A percentile compares a stretch with the other conserved stretches of the same genome.
Conservation (phyloP, 441 rosid genomes). For the Croton laevigatus region DNA sequence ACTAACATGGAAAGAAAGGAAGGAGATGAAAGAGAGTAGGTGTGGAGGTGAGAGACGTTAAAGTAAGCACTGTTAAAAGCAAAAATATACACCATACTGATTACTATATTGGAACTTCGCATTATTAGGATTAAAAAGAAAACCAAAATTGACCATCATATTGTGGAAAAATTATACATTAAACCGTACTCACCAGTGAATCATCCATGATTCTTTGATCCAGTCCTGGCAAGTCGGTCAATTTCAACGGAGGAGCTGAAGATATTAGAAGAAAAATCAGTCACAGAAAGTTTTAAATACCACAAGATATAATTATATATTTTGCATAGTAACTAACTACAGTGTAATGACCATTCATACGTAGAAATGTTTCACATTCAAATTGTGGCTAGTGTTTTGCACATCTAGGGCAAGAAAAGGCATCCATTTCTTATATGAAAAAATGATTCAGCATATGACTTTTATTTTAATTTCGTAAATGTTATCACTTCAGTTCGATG, state of each 20-base stretch:
- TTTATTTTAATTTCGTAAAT: no score
- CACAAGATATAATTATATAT: background rate
- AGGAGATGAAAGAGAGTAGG: background rate
- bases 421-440: no score
- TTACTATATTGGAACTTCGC: background rate
- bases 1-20: background rate
- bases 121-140: background rate
- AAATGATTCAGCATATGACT: no score
- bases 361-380: background rate
- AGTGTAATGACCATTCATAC: background rate
- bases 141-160: no score
- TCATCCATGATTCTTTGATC: constrained; percentile 92
- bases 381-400: background rate
- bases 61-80: constrained; percentile 17
- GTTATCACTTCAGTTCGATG: background rate
- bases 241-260: constrained; percentile 88
- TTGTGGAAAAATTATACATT: constrained; percentile 1
- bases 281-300: background rate
- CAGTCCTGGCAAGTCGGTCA: constrained; percentile 89
- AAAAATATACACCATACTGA: background rate
- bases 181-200: constrained; percentile 56
- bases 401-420: no score
- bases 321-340: no score
- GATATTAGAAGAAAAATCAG: constrained; percentile 3
- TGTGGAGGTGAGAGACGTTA: background rate